These are phyloP conservation scores for Albugo laibachii DNA, from an alignment of 352 stramenopile genomes.

Conservation along the genomic window DNA sequence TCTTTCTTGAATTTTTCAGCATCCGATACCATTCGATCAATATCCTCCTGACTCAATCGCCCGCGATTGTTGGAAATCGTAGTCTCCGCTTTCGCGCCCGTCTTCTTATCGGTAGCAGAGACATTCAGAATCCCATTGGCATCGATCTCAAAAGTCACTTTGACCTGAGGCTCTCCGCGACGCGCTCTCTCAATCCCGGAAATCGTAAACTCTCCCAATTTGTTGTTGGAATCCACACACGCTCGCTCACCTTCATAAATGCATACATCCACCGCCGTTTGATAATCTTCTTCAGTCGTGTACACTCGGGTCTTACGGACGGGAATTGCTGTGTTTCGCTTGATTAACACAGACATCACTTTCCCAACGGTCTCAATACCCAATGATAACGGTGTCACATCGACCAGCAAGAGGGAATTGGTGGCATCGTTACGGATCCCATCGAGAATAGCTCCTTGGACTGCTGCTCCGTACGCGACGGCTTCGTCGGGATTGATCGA, in stretches of 20 bases:
- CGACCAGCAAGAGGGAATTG: conserved; percentile 70
- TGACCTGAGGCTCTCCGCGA: conserved; percentile 78
- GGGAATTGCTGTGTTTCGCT: conserved; percentile 76
- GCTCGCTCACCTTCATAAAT: conserved; percentile 80
- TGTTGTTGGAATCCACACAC: conserved; percentile 83
- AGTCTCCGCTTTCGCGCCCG: conserved; percentile 32
- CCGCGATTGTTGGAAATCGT: conserved; percentile 64
- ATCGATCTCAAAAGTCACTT: conserved; percentile 83
- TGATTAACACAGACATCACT: conserved; percentile 80
- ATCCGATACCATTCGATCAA: conserved; percentile 47
- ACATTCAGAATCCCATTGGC: conserved; percentile 87
- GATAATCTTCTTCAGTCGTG: conserved; percentile 47
- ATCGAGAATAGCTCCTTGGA: conserved; percentile 38
- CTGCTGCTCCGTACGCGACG: conserved; percentile 52
- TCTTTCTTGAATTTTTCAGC: conserved; percentile 60
- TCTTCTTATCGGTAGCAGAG: conserved; percentile 73
- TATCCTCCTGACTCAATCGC: conserved; percentile 43
- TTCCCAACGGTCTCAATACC: conserved; percentile 79
- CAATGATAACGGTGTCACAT: conserved; percentile 79
- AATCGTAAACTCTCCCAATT: conserved; percentile 85
- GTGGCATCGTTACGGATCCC: conserved; percentile 64
- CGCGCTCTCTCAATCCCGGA: conserved; percentile 71
- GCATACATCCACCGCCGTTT: conserved; percentile 76
- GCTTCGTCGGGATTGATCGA: conserved; percentile 67
- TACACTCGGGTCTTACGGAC: conserved; percentile 63